Evolutionary conservation across 2,329 filamentous ascomycete species (phyloP).

Genomic region (Colletotrichum cuscutae): DNA sequence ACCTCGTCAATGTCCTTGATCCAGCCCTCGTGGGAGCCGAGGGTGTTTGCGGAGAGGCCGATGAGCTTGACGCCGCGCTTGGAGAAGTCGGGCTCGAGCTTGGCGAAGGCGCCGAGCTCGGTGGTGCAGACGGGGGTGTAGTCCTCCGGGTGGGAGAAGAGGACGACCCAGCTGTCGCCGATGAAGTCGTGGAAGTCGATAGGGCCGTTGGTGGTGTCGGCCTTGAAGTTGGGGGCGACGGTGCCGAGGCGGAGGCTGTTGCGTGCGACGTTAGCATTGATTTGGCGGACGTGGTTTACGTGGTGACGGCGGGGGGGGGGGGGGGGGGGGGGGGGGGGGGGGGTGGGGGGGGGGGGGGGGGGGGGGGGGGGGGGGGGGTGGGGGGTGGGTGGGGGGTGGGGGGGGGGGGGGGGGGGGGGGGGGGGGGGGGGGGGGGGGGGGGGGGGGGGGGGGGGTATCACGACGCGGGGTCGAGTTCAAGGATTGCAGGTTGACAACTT

Average conservation of each 20-base stretch:
- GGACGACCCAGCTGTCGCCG: constrained; percentile 80
- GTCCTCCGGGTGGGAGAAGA: constrained; percentile 89
- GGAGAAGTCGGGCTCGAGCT: constrained; percentile 87
- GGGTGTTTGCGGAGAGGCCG: constrained; percentile 87
- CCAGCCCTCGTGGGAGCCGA: constrained; percentile 87
- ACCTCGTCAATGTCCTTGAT: constrained; percentile 90
- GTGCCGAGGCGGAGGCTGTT: constrained; percentile 71
- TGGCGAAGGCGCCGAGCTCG: constrained; percentile 92
- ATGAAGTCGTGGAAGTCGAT: constrained; percentile 88
- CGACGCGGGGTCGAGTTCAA: constrained; percentile 2
- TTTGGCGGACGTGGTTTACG: too few relatives aligned
- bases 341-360: too few relatives aligned
- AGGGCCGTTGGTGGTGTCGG: constrained; percentile 80
- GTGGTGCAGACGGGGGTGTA: constrained; percentile 97
- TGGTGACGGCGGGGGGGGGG: background rate
- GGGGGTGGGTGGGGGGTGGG: too few relatives aligned
- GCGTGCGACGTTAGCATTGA: constrained; percentile 3
- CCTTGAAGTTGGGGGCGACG: constrained; percentile 83
- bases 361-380: too few relatives aligned
- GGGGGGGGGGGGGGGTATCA: constrained; percentile 20
- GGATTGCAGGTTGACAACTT: constrained; percentile 1
- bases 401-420: constrained; percentile 29
- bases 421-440: constrained; percentile 29
- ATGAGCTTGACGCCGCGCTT: constrained; percentile 92
- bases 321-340: background rate